Evolutionary conservation across 768 basidiomycete species (phyloP).

Genomic region (Trichaptum fuscoviolaceum): DNA sequence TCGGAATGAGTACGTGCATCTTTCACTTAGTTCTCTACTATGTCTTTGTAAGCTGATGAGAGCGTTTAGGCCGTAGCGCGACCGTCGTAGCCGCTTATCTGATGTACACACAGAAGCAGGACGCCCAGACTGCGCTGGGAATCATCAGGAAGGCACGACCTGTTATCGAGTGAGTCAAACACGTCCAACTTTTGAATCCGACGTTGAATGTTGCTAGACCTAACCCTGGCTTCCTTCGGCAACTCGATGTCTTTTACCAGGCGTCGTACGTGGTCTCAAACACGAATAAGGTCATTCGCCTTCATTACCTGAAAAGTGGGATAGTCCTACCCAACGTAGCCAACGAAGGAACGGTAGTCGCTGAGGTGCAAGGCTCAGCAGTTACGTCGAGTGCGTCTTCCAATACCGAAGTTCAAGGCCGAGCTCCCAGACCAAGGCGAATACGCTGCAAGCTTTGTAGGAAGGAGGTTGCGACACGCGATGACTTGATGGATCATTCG

Average conservation of each 20-base stretch:
- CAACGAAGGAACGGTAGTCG: too few species aligned
- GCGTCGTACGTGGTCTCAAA: slow-evolving; percentile 64
- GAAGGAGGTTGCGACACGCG: slow-evolving; percentile 78
- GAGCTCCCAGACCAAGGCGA: slow-evolving; percentile 24
- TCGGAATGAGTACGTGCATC: slow-evolving; percentile 71
- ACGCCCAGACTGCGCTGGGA: slow-evolving; percentile 58
- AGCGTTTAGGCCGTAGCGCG: slow-evolving; percentile 63
- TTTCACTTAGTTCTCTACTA: background rate
- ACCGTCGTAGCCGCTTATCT: slow-evolving; percentile 86
- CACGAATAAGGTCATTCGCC: slow-evolving; percentile 63
- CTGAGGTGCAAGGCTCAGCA: too few species aligned
- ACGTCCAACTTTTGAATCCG: background rate
- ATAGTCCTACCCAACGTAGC: slow-evolving; percentile 28
- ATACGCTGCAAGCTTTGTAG: slow-evolving; percentile 86
- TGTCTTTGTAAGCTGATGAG: slow-evolving; percentile 4
- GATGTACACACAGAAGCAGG: slow-evolving; percentile 64
- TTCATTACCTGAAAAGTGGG: slow-evolving; percentile 79
- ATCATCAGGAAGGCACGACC: slow-evolving; percentile 68
- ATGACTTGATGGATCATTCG: slow-evolving; percentile 88
- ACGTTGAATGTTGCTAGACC: slow-evolving; percentile 44
- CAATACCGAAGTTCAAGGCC: too few species aligned
- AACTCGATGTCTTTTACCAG: slow-evolving; percentile 75
- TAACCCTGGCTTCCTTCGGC: slow-evolving; percentile 74
- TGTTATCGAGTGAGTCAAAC: slow-evolving; percentile 53
- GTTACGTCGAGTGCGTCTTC: too few species aligned